Evolutionary conservation across 352 stramenopile species (phyloP), one percentile per base, ranked within the genome.

Genomic region (Pythium sukuiense): DNA sequence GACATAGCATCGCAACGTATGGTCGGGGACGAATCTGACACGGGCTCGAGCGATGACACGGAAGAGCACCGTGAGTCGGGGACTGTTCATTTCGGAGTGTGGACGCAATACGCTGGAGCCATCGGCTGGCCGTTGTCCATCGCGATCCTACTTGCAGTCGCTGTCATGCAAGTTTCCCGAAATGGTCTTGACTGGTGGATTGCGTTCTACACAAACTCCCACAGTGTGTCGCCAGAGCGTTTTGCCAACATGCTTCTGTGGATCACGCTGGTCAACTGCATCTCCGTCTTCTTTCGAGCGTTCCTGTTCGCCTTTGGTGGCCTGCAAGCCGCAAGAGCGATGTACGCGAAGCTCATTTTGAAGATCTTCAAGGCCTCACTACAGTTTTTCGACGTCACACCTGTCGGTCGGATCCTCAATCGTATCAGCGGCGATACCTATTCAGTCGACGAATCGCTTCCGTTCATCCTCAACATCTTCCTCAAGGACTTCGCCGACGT

Each of bases 391-490:
- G 83, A 90, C 50, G 59, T 54, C 24, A 94, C 82, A 12, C 85
- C 87, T 2, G 63, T 80, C 16, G 87, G 85, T 0, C 84, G 84
- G 14, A 80, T 96, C 39, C 67, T 93, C 2, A 96, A 96, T 33
- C 74, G 87, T 11, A 59, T 94, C n/a, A 91, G 85, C 27, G 81
- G 84, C 8, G 85, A 96, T 54, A 92, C 85, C 9, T 96, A 94
- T 57, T 72, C 79, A 3, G 76, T 97, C 8, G 89, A 97, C 69
- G 87, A 96, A 63, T 91, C 84, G 16, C 69, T 97, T 14, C 90
- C 91, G 7, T 97, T 97, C 55, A 87, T 88, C 48, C 74, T 97
- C 55, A 97, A 97, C 61, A 85, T 96, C 39, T 93, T 95, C 53
- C 66, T 97, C 13, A 92, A 89, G 39, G 87, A 97, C 66, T 65